phyloP scores from a whole-genome alignment of 768 basidiomycete species.

The Lepiota subincarnata region DNA sequence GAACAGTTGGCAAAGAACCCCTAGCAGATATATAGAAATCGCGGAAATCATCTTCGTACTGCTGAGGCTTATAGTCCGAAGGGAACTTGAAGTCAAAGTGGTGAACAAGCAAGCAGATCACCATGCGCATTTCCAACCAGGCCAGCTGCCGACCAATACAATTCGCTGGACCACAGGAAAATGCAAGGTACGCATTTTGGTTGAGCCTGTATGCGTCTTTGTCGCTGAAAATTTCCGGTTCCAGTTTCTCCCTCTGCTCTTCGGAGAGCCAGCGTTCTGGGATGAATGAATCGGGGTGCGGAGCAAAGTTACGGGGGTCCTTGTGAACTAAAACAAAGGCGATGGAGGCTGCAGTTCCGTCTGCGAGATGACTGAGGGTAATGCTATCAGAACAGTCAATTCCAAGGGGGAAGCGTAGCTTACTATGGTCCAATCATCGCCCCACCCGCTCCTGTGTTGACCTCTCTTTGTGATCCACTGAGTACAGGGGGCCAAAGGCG shows the following conservation, averaged over 20 bases:
- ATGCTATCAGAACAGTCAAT: neutral
- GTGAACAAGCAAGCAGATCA: constrained; percentile 31
- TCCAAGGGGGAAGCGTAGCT: neutral
- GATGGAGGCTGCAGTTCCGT: constrained; percentile 35
- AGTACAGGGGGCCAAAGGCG: constrained; percentile 34
- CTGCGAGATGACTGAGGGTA: constrained; percentile 30
- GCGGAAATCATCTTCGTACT: constrained; percentile 29
- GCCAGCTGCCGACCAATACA: constrained; percentile 43
- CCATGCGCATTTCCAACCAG: constrained; percentile 32
- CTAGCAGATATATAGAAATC: constrained; percentile 34
- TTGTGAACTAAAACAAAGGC: constrained; percentile 35
- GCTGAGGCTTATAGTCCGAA: constrained; percentile 24
- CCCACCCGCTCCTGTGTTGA: constrained; percentile 25
- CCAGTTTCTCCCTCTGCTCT: constrained; percentile 20
- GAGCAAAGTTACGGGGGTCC: constrained; percentile 34
- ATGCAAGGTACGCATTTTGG: constrained; percentile 24
- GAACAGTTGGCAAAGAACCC: constrained; percentile 26
- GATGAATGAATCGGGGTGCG: constrained; percentile 32
- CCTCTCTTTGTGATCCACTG: constrained; percentile 30
- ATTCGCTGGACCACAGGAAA: constrained; percentile 43
- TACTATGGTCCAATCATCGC: constrained; percentile 19
- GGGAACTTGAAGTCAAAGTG: constrained; percentile 34
- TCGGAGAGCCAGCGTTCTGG: constrained; percentile 35
- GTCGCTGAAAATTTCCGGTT: constrained; percentile 30
- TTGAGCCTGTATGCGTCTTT: constrained; percentile 22